Percentiles rank a stretch among this genome's conserved stretches.
phyloP scores from a whole-genome alignment of 2,329 filamentous ascomycete genomes.

The Fusarium poae region DNA sequence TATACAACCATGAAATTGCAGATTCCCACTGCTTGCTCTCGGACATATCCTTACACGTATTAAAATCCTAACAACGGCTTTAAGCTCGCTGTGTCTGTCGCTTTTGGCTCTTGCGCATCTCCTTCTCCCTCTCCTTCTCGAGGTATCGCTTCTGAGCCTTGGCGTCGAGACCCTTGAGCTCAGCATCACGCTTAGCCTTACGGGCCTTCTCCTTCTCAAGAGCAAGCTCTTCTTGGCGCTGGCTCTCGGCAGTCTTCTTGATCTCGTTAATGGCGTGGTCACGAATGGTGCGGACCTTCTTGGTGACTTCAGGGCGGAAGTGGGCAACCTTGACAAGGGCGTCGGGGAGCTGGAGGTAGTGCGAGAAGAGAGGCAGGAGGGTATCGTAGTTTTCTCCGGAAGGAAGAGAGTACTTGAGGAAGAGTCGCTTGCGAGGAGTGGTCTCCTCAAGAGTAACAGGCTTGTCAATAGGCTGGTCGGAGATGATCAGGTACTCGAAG shows the following conservation, averaged over 20 bases:
- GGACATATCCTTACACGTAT: slow-evolving; percentile 2
- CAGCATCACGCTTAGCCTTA: slow-evolving; percentile 90
- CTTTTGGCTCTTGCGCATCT: slow-evolving; percentile 68
- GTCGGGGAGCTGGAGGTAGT: slow-evolving; percentile 89
- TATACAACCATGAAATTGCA: slow-evolving; percentile 25
- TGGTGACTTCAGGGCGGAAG: slow-evolving; percentile 90
- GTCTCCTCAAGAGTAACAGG: slow-evolving; percentile 88
- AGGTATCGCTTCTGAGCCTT: slow-evolving; percentile 89
- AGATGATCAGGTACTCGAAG: slow-evolving; percentile 89
- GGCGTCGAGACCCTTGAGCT: slow-evolving; percentile 80
- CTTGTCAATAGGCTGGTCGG: slow-evolving; percentile 89
- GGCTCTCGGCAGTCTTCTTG: slow-evolving; percentile 81
- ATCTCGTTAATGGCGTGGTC: slow-evolving; percentile 86
- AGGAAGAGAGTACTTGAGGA: slow-evolving; percentile 80
- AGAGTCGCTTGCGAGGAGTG: slow-evolving; percentile 85
- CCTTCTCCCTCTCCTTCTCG: slow-evolving; percentile 83
- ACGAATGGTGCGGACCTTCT: slow-evolving; percentile 83
- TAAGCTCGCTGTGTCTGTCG: slow-evolving; percentile 67
- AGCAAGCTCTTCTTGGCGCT: slow-evolving; percentile 82
- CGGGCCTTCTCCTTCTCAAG: slow-evolving; percentile 79
- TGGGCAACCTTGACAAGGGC: slow-evolving; percentile 79
- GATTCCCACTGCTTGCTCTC: slow-evolving; percentile 2
- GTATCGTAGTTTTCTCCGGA: slow-evolving; percentile 71
- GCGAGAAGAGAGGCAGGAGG: slow-evolving; percentile 80
- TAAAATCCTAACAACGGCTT: slow-evolving; percentile 7